Conservation (phyloP, 1,139 yeast species). For the Candida albicans region DNA sequence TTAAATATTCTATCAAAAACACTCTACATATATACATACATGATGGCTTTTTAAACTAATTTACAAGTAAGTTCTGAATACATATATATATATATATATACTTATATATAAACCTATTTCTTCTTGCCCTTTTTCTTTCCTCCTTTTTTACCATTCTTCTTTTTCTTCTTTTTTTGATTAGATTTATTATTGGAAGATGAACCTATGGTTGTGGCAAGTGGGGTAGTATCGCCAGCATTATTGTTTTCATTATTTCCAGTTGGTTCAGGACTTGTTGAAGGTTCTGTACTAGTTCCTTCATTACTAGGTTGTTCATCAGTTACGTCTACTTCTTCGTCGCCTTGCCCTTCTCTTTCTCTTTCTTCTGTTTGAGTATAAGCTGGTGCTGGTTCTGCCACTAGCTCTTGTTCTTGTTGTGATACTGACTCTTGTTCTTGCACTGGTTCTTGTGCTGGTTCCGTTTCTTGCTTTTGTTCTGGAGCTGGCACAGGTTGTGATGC, state of each 20-base stretch:
- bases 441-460: neutral
- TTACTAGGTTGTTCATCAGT: conserved; percentile 1
- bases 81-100: neutral
- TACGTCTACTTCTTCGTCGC: too few relatives aligned
- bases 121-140: conserved; percentile 19
- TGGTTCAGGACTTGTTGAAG: conserved; percentile 8
- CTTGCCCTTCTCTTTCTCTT: neutral
- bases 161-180: conserved; percentile 13
- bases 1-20: too few relatives aligned
- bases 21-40: too few relatives aligned
- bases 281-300: neutral
- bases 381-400: neutral
- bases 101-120: conserved; percentile 10
- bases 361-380: neutral
- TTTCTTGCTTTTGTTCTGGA: neutral
- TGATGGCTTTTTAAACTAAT: too few relatives aligned
- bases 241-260: conserved; percentile 1
- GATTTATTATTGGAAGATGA: neutral
- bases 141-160: conserved; percentile 16
- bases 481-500: neutral
- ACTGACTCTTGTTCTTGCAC: neutral
- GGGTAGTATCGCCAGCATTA: neutral
- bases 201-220: neutral
- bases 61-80: neutral
- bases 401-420: neutral